phyloP scores from a whole-genome alignment of 2,329 filamentous ascomycete genomes.

The Aspergillus caelatus region DNA sequence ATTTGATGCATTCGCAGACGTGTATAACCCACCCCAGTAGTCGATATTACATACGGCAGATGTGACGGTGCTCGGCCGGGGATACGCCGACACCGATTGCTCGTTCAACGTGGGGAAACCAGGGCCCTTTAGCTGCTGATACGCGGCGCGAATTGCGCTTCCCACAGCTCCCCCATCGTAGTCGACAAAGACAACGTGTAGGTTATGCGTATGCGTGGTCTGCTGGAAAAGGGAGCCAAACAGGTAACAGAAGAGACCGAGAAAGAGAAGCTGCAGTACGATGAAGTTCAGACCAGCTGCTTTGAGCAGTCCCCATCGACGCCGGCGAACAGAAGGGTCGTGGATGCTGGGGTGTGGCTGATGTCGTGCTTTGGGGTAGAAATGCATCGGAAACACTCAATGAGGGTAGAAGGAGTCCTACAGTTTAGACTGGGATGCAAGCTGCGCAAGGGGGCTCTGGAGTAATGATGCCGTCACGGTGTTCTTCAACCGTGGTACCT shows the following conservation, averaged over 20 bases:
- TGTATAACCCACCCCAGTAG: conserved; percentile 42
- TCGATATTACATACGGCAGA: conserved; percentile 36
- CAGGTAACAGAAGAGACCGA: conserved; percentile 39
- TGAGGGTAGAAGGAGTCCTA: too few species aligned
- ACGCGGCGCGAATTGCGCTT: conserved; percentile 34
- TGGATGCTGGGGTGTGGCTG: neutral
- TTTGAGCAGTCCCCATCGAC: neutral
- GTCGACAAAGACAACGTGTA: conserved; percentile 42
- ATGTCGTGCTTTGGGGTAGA: neutral
- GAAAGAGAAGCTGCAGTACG: conserved; percentile 40
- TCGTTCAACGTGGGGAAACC: conserved; percentile 37
- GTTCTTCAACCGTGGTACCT: too few species aligned
- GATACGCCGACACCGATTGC: conserved; percentile 19
- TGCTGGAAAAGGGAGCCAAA: conserved; percentile 43
- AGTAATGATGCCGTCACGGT: too few species aligned
- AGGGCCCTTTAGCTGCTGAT: conserved; percentile 28
- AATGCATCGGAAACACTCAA: neutral
- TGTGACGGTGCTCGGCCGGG: conserved; percentile 22
- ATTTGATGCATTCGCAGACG: conserved; percentile 38
- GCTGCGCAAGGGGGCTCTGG: neutral
- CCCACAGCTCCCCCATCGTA: conserved; percentile 43
- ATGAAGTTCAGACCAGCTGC: conserved; percentile 28
- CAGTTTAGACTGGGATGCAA: too few species aligned
- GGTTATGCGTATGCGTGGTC: conserved; percentile 33
- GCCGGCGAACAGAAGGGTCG: neutral